phyloP scores from a whole-genome alignment of 495 filamentous ascomycete genomes.

The Hypoxylon cercidicola region DNA sequence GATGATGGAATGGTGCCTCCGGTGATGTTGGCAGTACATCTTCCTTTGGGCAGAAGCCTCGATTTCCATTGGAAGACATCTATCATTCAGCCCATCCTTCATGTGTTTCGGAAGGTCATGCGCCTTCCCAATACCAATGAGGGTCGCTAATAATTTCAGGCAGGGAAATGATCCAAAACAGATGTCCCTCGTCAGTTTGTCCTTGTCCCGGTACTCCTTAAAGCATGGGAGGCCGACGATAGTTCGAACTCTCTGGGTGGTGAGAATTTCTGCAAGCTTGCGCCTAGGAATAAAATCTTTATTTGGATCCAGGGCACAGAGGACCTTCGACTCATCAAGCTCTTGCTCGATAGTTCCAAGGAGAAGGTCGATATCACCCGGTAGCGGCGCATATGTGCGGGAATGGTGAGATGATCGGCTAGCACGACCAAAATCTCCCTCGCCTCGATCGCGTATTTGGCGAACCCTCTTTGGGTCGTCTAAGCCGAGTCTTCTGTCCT shows the following conservation, averaged over 20 bases:
- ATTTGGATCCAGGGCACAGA: constrained; percentile 1
- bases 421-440: not conserved
- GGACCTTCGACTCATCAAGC: constrained; percentile 2
- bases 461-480: constrained; percentile 14
- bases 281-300: constrained; percentile 17
- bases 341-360: not conserved
- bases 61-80: constrained; percentile 26
- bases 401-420: not conserved
- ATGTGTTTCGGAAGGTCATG: constrained; percentile 13
- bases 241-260: constrained; percentile 9
- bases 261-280: constrained; percentile 12
- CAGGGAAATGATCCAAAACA: constrained; percentile 6
- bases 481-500: no score
- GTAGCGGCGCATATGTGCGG: not conserved
- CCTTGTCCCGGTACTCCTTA: not conserved
- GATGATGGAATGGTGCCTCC: constrained; percentile 6
- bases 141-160: constrained; percentile 20
- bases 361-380: not conserved
- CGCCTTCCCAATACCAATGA: constrained; percentile 10
- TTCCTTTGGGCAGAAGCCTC: not conserved
- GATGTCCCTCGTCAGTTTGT: constrained; percentile 9
- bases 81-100: constrained; percentile 29
- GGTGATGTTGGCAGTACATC: constrained; percentile 13
- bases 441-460: constrained; percentile 9
- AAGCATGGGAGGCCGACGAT: constrained; percentile 12